These are phyloP conservation scores for Actinomortierella wolfii DNA, from an alignment of 371 early-diverging fungal species.

Conservation along the genomic window DNA sequence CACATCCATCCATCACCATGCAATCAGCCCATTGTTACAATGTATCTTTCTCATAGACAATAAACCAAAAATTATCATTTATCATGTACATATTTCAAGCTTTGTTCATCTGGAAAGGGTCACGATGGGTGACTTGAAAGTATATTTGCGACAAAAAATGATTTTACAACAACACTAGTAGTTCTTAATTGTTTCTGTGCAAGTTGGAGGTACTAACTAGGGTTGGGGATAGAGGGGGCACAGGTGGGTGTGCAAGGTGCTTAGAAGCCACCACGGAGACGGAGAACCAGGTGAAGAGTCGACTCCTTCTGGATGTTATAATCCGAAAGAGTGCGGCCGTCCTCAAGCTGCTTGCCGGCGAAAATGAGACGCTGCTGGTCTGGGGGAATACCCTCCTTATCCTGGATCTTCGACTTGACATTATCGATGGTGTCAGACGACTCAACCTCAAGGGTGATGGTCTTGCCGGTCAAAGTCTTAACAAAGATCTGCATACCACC, in stretches of 20 bases:
- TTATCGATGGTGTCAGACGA: slow-evolving; percentile 79
- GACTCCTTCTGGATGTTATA: slow-evolving; percentile 89
- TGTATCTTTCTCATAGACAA: too few species aligned
- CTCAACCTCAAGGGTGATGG: slow-evolving; percentile 97
- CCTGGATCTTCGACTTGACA: slow-evolving; percentile 96
- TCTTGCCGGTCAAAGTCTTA: slow-evolving; percentile 92
- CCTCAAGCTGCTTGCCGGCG: slow-evolving; percentile 86
- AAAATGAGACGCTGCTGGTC: slow-evolving; percentile 92
- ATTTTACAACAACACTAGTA: too few species aligned
- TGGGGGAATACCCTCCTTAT: slow-evolving; percentile 77
- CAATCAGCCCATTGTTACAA: too few species aligned
- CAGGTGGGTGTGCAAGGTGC: slow-evolving; percentile 6
- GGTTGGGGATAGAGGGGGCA: neutral
- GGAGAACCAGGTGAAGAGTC: slow-evolving; percentile 81
- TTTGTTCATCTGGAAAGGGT: too few species aligned
- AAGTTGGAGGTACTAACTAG: too few species aligned
- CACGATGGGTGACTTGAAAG: too few species aligned
- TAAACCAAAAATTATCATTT: too few species aligned
- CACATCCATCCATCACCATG: too few species aligned
- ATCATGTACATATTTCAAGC: too few species aligned
- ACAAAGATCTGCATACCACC: slow-evolving; percentile 89
- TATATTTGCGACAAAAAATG: too few species aligned
- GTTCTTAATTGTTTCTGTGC: too few species aligned
- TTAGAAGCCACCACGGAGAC: slow-evolving; percentile 71
- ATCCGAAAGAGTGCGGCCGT: slow-evolving; percentile 74